Evolutionary conservation across 768 basidiomycete species (phyloP), one percentile per base, ranked within the genome.

Genomic region (Agaricus subrufescens): DNA sequence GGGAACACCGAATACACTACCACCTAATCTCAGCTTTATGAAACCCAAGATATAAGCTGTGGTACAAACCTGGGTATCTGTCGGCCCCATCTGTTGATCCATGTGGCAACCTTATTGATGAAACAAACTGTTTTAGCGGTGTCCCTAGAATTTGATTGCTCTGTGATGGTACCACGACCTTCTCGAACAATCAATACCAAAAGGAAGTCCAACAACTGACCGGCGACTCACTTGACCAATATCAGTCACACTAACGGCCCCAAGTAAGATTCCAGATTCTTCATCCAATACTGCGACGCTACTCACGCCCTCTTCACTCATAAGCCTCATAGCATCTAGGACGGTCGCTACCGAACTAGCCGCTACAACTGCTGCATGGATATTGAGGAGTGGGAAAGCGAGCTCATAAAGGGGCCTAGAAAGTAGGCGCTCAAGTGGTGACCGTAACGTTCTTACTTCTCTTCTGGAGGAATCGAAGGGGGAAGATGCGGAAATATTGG

Each of bases 281-380:
- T 86, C 84, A 46, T 89, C 86, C 4, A 89, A 66, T 3, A 92
- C 86, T 14, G 90, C 91, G 45, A 91, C 76, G 62, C 87, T 91
- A 65, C 89, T 91, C 26, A 93, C 89, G 25, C 91, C 91, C 63
- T 87, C 81, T 58, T 90, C 88, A 62, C 88, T 90, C 90, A 93
- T 91, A 29, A 88, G 73, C 57, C 76, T 82, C 91, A 93, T 93
- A 4, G 89, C 89, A 66, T 90, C 86, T 49, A 91, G 72, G 26
- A 91, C 85, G 19, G 79, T 78, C 2, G 82, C 80, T 14, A 74
- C 76, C 44, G 87, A 82, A 4, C 77, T 76, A 4, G 83, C 72
- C 6, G 87, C 80, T 8, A 92, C 74, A 15, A 92, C 85, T 1
- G 83, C 78, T 1, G 75, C 63, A 61, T 84, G 81, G 38, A 89